Conservation (phyloP, 768 basidiomycete species). For the Mycena chlorophos region DNA sequence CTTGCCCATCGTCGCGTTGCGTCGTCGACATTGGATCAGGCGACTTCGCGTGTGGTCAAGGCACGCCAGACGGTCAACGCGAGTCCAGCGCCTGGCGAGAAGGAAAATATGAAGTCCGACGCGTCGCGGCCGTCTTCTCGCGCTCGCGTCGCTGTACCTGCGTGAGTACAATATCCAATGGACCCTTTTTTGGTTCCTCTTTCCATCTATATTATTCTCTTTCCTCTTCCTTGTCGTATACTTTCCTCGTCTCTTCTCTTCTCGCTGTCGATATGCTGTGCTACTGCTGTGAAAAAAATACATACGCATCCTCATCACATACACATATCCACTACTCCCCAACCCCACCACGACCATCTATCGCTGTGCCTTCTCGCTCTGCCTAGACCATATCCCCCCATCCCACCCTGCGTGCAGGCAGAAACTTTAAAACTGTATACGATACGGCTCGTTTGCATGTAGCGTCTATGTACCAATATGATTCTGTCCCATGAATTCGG, state of each 20-base stretch:
- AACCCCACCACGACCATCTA: constrained; percentile 1
- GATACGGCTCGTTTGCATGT: no score
- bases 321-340: not conserved
- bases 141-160: constrained; percentile 22
- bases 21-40: constrained; percentile 31
- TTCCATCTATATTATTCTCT: constrained; percentile 20
- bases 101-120: constrained; percentile 51
- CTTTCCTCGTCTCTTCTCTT: not conserved
- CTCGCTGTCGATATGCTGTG: constrained; percentile 20
- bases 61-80: constrained; percentile 34
- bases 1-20: constrained; percentile 30
- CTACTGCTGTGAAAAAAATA: constrained; percentile 9
- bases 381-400: constrained; percentile 1
- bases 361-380: constrained; percentile 1
- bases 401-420: not conserved
- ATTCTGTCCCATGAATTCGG: not conserved
- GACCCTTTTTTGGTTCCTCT: not conserved
- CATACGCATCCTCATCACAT: no score
- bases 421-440: no score
- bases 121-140: constrained; percentile 18
- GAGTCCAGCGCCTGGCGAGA: constrained; percentile 49
- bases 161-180: constrained; percentile 7
- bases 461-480: not conserved
- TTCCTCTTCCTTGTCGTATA: not conserved
- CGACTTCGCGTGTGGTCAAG: constrained; percentile 35